Percentiles rank a stretch among this genome's conserved stretches.
These are phyloP conservation scores for Nakazawaea holstii DNA, from an alignment of 805 yeast species.

Conservation along the genomic window DNA sequence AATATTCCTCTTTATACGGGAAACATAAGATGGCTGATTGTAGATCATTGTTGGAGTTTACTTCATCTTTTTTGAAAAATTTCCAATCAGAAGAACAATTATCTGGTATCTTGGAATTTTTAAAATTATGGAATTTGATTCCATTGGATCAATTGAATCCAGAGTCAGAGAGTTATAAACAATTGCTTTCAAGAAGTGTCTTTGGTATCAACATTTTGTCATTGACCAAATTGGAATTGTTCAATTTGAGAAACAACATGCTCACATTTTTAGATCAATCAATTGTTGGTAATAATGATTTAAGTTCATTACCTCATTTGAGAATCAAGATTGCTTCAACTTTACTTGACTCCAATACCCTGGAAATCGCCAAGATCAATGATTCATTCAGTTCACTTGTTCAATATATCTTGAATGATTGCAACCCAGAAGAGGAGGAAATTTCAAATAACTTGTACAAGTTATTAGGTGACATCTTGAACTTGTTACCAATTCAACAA, in stretches of 20 bases:
- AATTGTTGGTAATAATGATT: slow-evolving; percentile 32
- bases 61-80: slow-evolving; percentile 59
- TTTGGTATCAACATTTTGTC: slow-evolving; percentile 59
- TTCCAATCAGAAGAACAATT: slow-evolving; percentile 69
- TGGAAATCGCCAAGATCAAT: slow-evolving; percentile 17
- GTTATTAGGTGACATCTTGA: slow-evolving; percentile 57
- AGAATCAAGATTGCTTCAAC: slow-evolving; percentile 30
- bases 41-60: slow-evolving; percentile 63
- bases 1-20: slow-evolving; percentile 49
- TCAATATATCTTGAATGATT: slow-evolving; percentile 30
- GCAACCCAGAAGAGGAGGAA: slow-evolving; percentile 32
- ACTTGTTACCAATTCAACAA: slow-evolving; percentile 67
- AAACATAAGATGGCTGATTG: slow-evolving; percentile 64
- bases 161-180: slow-evolving; percentile 26
- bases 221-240: slow-evolving; percentile 41
- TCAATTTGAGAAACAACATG: slow-evolving; percentile 42
- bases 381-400: slow-evolving; percentile 22
- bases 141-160: slow-evolving; percentile 38
- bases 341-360: slow-evolving; percentile 19
- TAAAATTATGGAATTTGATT: slow-evolving; percentile 44
- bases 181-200: slow-evolving; percentile 47
- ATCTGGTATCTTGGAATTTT: slow-evolving; percentile 42
- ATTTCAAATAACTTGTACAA: slow-evolving; percentile 41
- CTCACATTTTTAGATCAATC: slow-evolving; percentile 54
- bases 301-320: slow-evolving; percentile 39